Evolutionary conservation across 73 alveolate species (phyloP).

Genomic region (Uronychia binucleata): DNA sequence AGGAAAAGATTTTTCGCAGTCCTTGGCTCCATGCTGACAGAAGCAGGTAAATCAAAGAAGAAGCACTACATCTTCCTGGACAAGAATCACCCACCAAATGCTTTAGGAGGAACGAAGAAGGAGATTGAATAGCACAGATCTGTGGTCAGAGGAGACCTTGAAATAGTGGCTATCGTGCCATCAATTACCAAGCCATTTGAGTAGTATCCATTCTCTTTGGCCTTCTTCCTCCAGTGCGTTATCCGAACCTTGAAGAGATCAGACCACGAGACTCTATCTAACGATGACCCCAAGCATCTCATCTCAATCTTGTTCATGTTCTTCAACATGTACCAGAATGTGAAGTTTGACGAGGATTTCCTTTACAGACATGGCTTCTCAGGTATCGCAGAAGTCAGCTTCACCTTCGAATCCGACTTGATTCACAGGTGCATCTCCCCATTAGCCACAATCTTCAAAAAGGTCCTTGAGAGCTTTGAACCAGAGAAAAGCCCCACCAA

Average conservation of each 20-base stretch:
- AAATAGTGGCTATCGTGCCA: constrained; percentile 37
- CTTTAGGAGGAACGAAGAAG: constrained; percentile 66
- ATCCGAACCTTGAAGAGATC: background rate
- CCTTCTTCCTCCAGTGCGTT: constrained; percentile 8
- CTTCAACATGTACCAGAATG: background rate
- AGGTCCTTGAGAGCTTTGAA: background rate
- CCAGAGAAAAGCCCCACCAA: background rate
- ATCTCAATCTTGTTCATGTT: constrained; percentile 18
- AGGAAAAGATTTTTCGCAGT: constrained; percentile 59
- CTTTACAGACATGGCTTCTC: constrained; percentile 2
- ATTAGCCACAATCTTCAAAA: background rate
- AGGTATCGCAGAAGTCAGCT: background rate
- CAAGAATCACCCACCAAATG: constrained; percentile 91
- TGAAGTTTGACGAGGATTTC: background rate
- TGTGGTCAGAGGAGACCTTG: background rate
- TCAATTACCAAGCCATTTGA: constrained; percentile 12
- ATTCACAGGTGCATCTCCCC: background rate
- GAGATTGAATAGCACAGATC: constrained; percentile 59
- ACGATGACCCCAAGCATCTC: background rate
- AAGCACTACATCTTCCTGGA: constrained; percentile 72
- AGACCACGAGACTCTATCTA: constrained; percentile 8
- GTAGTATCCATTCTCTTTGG: constrained; percentile 22
- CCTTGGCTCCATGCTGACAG: constrained; percentile 33
- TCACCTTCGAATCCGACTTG: constrained; percentile 3
- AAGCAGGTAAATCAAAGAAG: constrained; percentile 43